Evolutionary conservation across 2,329 filamentous ascomycete genomes (phyloP).

Genomic region (Thermoascus crustaceus): DNA sequence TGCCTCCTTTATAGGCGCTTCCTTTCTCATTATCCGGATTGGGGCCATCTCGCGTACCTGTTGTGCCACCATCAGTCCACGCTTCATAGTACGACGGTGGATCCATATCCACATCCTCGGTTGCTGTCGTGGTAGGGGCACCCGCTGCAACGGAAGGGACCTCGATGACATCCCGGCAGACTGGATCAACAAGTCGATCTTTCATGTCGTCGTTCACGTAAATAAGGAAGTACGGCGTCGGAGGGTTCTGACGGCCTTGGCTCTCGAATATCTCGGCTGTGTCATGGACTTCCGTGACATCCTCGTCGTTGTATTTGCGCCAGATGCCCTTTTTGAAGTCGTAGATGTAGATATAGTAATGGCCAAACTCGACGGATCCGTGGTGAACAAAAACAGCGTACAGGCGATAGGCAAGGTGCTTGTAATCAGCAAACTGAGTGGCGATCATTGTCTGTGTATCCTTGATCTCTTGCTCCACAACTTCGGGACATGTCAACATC

Average conservation of each 20-base stretch:
- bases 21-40: constrained; percentile 6
- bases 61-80: constrained; percentile 11
- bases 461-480: constrained; percentile 40
- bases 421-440: constrained; percentile 55
- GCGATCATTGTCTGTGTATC: constrained; percentile 43
- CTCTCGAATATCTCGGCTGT: constrained; percentile 60
- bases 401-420: constrained; percentile 65
- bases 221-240: constrained; percentile 75
- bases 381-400: constrained; percentile 92
- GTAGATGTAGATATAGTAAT: constrained; percentile 96
- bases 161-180: constrained; percentile 40
- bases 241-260: constrained; percentile 52
- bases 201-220: constrained; percentile 66
- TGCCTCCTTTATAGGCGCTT: constrained; percentile 5
- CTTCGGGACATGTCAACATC: constrained; percentile 12
- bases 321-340: constrained; percentile 76
- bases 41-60: constrained; percentile 22
- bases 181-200: constrained; percentile 50
- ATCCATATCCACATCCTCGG: constrained; percentile 20
- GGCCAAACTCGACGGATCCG: constrained; percentile 59
- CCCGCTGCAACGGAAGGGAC: constrained; percentile 5
- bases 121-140: constrained; percentile 7
- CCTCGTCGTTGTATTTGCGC: constrained; percentile 90
- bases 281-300: constrained; percentile 61
- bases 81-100: constrained; percentile 23